Evolutionary conservation across 306 rosid species (phyloP), one percentile per base, ranked within the genome.

Genomic region (Betula pendula): DNA sequence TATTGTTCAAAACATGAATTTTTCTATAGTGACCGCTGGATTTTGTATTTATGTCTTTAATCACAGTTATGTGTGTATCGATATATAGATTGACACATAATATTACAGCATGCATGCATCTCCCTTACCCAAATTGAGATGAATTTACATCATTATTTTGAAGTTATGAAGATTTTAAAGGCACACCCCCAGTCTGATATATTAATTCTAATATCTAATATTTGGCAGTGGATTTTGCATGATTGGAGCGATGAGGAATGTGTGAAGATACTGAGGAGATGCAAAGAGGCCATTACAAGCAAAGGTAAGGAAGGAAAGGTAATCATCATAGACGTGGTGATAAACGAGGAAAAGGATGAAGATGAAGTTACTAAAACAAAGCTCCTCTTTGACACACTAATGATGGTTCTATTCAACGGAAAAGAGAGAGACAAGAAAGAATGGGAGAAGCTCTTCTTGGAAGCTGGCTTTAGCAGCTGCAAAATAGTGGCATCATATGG

Each of bases 391-490:
- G 93, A 91, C 40, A 48, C 88, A 68, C 8, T 81, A 13, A 81
- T 87, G 93, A 74, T 91, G 68, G 78, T 74, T 51, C 3, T 68
- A 38, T 52, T 62, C 6, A 70, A 48, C 44, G 96, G 91, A 67
- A 80, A 55, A 76, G 89, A 87, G 71, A 78, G 91, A 24, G 84
- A 79, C 3, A 78, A 79, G 70, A 38, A 79, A 45, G 89, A 91
- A n/a, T 91, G 93, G 96, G 80, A 83, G 58, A 84, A 77, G 17
- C 80, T 91, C 7, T 79, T 89, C 24, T 66, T 55, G 0, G 75
- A 85, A 2, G 92, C 89, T 4, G 96, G 93, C 1, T 87, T 85
- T 43, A 79, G 81, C 25, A 25, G 19, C 68, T 87, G 75, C 85
- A 84, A 84, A 62, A 81, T 86, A 5, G 74, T 62, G 0, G 75